Evolutionary conservation across 169 alveolate genomes (phyloP).

Genomic region (Plasmodium gaboni): DNA sequence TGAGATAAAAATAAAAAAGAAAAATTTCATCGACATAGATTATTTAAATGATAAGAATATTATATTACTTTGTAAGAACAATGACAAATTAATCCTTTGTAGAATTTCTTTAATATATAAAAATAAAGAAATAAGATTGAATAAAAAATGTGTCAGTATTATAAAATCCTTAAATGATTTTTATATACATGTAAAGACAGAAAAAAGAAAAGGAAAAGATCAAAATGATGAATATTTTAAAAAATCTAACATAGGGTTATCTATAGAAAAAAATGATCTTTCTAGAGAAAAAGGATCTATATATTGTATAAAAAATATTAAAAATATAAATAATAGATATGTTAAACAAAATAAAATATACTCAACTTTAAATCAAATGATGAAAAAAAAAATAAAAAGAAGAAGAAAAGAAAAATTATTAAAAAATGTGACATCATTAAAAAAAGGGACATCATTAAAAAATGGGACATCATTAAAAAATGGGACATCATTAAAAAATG

Average conservation of each 20-base stretch:
- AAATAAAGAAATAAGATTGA: slow-evolving; percentile 15
- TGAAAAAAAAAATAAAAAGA: neutral
- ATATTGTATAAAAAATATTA: neutral
- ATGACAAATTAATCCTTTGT: slow-evolving; percentile 27
- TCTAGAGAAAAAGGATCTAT: neutral
- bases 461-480: too few species aligned
- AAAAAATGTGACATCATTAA: too few species aligned
- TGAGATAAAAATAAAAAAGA: slow-evolving; percentile 49
- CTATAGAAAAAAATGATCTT: too few species aligned
- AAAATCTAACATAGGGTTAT: neutral
- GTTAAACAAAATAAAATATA: neutral
- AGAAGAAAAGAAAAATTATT: neutral
- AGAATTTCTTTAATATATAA: slow-evolving; percentile 9
- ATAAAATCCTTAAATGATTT: slow-evolving; percentile 3
- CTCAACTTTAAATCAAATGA: neutral
- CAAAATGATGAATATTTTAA: neutral
- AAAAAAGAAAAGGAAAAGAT: neutral
- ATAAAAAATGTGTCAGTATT: neutral
- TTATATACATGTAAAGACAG: neutral
- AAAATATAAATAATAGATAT: neutral
- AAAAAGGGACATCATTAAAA: too few species aligned
- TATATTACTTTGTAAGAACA: slow-evolving; percentile 21
- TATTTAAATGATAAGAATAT: slow-evolving; percentile 38
- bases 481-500: too few species aligned
- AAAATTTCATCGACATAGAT: slow-evolving; percentile 23